These are phyloP conservation scores for Scutellaria galericulata DNA, from an alignment of 257 asterid species.

Conservation along the genomic window DNA sequence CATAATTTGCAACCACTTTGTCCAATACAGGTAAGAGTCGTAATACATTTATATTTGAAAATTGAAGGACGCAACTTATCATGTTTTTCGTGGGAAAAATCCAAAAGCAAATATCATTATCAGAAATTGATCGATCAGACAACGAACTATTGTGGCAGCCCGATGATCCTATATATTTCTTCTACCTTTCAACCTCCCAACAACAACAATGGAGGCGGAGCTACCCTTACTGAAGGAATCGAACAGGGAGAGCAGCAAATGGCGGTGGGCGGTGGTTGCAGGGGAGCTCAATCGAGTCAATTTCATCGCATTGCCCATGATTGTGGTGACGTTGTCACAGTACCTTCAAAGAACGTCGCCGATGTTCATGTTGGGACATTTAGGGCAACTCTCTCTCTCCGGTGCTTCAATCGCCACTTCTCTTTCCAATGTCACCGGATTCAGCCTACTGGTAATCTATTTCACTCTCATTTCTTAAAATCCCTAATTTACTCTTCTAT, in stretches of 20 bases:
- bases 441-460: slow-evolving; percentile 57
- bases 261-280: slow-evolving; percentile 33
- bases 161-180: too few relatives aligned
- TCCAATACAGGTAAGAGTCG: too few relatives aligned
- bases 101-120: too few relatives aligned
- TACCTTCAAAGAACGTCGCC: slow-evolving; percentile 58
- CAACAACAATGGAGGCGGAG: slow-evolving; percentile 36
- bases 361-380: slow-evolving; percentile 70
- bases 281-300: slow-evolving; percentile 59
- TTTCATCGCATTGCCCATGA: slow-evolving; percentile 71
- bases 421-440: slow-evolving; percentile 60
- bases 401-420: slow-evolving; percentile 73
- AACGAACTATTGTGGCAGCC: too few relatives aligned
- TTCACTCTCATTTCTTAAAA: background rate
- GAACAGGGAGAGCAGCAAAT: background rate
- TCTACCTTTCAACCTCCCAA: background rate
- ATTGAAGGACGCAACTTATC: too few relatives aligned
- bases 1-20: too few relatives aligned
- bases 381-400: slow-evolving; percentile 61
- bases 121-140: too few relatives aligned
- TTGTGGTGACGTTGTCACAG: slow-evolving; percentile 60
- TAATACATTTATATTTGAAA: too few relatives aligned
- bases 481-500: background rate
- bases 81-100: too few relatives aligned
- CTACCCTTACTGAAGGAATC: slow-evolving; percentile 37